These are phyloP conservation scores for Medicago arabica DNA, from an alignment of 306 rosid species.

Conservation along the genomic window DNA sequence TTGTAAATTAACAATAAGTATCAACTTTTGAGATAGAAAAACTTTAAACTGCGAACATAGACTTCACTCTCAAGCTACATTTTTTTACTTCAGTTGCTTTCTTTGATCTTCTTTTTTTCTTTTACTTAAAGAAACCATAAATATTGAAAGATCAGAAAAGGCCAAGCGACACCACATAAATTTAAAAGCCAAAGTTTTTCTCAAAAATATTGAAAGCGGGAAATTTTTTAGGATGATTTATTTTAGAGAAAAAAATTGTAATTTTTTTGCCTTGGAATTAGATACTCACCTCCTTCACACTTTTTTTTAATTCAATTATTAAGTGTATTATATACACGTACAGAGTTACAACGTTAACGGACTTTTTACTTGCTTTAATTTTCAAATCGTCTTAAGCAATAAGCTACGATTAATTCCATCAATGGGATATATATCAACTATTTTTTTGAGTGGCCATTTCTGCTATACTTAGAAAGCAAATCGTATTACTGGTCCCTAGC, in stretches of 20 bases:
- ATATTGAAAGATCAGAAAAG: conserved; percentile 60
- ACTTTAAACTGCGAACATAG: conserved; percentile 42
- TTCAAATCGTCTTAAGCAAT: conserved; percentile 18
- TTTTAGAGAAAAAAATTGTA: not conserved
- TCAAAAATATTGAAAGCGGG: conserved; percentile 53
- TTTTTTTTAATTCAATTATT: conserved; percentile 2
- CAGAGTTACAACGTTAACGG: not conserved
- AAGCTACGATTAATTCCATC: not conserved
- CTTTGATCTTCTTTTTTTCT: conserved; percentile 45
- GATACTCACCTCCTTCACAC: conserved; percentile 16
- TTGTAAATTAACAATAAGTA: conserved; percentile 53
- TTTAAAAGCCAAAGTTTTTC: conserved; percentile 57
- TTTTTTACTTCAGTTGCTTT: conserved; percentile 55
- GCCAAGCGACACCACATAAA: conserved; percentile 41
- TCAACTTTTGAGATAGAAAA: conserved; percentile 51
- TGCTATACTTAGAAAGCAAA: too few species aligned
- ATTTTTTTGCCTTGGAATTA: conserved; percentile 33
- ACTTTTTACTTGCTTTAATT: conserved; percentile 20
- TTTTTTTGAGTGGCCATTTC: too few species aligned
- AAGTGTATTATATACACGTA: conserved; percentile 17
- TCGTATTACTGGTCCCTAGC: too few species aligned
- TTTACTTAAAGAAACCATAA: conserved; percentile 47
- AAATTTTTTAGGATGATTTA: conserved; percentile 27
- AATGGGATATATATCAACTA: not conserved
- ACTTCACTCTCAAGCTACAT: conserved; percentile 80